These are phyloP conservation scores for Lactifluus pinguis DNA, from an alignment of 768 basidiomycete genomes.

Conservation along the genomic window DNA sequence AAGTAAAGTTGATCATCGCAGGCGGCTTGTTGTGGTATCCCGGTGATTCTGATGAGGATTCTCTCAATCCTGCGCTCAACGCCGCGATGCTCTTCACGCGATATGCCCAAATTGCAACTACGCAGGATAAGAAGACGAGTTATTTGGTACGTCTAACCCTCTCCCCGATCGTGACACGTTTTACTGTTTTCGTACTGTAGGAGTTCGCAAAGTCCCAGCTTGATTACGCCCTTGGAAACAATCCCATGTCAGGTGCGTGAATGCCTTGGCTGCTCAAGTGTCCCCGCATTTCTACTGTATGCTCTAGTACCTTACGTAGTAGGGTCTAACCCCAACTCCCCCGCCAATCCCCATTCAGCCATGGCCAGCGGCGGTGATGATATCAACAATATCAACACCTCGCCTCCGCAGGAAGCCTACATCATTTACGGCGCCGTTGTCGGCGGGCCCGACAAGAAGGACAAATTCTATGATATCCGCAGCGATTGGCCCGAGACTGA, in stretches of 20 bases:
- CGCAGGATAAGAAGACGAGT: conserved; percentile 40
- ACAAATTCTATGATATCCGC: conserved; percentile 76
- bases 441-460: conserved; percentile 74
- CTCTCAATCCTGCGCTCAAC: conserved; percentile 81
- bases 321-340: conserved; percentile 84
- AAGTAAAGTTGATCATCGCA: conserved; percentile 23
- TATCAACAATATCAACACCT: conserved; percentile 57
- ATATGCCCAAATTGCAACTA: conserved; percentile 69
- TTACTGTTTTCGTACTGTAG: conserved; percentile 29
- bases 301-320: conserved; percentile 71
- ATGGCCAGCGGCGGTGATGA: conserved; percentile 78
- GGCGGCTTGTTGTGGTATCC: conserved; percentile 75
- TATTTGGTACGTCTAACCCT: conserved; percentile 44
- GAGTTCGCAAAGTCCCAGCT: conserved; percentile 68
- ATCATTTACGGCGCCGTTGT: conserved; percentile 82
- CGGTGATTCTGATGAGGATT: conserved; percentile 75
- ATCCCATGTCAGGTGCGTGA: conserved; percentile 72
- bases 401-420: conserved; percentile 62
- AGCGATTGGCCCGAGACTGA: conserved; percentile 88
- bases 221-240: conserved; percentile 77
- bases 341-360: conserved; percentile 84
- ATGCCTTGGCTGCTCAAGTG: neutral
- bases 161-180: neutral
- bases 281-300: neutral
- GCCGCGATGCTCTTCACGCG: conserved; percentile 74